These are phyloP conservation scores for Scytalidium sp. DNA, from an alignment of 2,329 filamentous ascomycete species.

Conservation along the genomic window DNA sequence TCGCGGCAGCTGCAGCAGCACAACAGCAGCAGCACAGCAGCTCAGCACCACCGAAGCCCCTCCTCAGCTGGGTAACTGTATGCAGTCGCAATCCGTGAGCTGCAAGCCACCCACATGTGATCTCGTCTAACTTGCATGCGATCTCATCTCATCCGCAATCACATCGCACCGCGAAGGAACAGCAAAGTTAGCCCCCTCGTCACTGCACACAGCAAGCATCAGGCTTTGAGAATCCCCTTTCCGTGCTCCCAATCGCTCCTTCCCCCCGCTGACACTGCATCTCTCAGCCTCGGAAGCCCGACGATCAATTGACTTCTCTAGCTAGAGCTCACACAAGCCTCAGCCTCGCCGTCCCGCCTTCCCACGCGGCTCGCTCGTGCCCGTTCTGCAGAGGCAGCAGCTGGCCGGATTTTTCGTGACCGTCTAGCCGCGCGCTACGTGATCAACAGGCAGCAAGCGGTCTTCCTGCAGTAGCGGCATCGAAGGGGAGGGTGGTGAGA, in stretches of 20 bases:
- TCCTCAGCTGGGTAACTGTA: neutral
- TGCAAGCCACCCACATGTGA: neutral
- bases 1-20: too few relatives aligned
- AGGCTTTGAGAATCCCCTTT: too few relatives aligned
- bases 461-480: neutral
- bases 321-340: neutral
- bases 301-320: too few relatives aligned
- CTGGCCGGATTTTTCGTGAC: neutral
- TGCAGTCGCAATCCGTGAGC: neutral
- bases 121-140: neutral
- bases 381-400: neutral
- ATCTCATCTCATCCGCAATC: neutral
- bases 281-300: too few relatives aligned
- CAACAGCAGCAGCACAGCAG: neutral
- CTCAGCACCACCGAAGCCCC: neutral
- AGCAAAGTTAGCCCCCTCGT: too few relatives aligned
- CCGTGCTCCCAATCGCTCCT: too few relatives aligned
- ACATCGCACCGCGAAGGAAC: neutral
- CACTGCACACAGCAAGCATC: neutral
- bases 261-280: too few relatives aligned
- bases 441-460: neutral
- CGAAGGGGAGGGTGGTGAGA: neutral
- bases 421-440: neutral
- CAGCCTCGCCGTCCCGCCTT: neutral
- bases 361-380: neutral